phyloP scores from a whole-genome alignment of 1,284 basidiomycete species.

The Ceratobasidium sp. region DNA sequence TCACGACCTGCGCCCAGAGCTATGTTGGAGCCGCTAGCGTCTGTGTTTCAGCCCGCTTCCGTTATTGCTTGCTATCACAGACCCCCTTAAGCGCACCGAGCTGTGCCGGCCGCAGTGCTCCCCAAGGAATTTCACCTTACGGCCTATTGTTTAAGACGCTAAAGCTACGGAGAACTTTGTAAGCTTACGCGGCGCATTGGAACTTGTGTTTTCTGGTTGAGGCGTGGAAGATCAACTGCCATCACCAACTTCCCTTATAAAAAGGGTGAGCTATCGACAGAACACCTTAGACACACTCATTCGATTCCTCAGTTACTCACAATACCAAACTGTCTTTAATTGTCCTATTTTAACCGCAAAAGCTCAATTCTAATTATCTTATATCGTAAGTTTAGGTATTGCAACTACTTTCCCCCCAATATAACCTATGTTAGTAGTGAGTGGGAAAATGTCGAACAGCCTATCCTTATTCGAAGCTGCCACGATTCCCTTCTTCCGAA shows the following conservation, averaged over 20 bases:
- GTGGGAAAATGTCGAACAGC: neutral
- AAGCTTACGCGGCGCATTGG: no score
- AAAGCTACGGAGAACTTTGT: no score
- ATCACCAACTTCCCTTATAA: neutral
- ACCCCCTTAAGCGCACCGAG: neutral
- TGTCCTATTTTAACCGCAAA: no score
- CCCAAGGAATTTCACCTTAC: neutral
- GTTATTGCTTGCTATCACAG: neutral
- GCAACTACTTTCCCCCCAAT: no score
- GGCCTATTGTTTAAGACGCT: neutral
- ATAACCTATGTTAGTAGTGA: no score
- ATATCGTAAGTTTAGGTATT: no score
- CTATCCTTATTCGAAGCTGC: neutral
- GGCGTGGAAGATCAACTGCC: no score
- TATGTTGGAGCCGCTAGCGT: neutral
- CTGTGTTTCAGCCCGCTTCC: neutral
- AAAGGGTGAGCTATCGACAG: neutral
- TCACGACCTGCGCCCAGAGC: no score
- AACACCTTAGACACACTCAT: neutral
- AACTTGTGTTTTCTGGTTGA: no score
- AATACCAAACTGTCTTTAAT: no score
- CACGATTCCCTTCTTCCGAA: neutral
- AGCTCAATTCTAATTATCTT: no score
- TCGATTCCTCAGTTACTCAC: neutral
- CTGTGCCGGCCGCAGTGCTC: neutral